These are phyloP conservation scores for Neonectria magnoliae DNA, from an alignment of 2,329 filamentous ascomycete species.

Conservation along the genomic window DNA sequence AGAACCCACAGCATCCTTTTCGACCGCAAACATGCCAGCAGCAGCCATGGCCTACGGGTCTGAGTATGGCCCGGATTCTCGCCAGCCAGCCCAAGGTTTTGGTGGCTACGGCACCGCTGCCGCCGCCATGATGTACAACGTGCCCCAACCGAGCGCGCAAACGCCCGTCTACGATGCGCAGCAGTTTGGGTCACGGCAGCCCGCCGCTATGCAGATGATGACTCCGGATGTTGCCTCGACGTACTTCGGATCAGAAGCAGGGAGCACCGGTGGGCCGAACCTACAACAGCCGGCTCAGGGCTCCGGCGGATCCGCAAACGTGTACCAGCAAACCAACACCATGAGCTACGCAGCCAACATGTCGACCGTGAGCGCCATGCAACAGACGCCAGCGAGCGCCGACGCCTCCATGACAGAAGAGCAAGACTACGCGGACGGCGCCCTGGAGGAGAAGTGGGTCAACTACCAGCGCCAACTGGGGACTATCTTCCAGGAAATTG, in stretches of 20 bases:
- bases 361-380: constrained; percentile 58
- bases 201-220: constrained; percentile 80
- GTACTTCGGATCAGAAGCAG: constrained; percentile 68
- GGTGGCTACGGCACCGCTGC: constrained; percentile 66
- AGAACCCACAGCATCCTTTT: constrained; percentile 62
- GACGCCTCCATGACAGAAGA: constrained; percentile 63
- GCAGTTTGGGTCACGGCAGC: constrained; percentile 79
- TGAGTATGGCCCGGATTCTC: constrained; percentile 72
- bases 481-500: constrained; percentile 77
- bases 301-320: constrained; percentile 61
- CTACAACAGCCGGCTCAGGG: constrained; percentile 61
- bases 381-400: constrained; percentile 48
- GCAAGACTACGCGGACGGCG: constrained; percentile 65
- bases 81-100: constrained; percentile 65
- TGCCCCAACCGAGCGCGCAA: constrained; percentile 70
- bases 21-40: constrained; percentile 66
- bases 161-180: constrained; percentile 78
- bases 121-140: constrained; percentile 82
- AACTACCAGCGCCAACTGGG: constrained; percentile 70
- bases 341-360: constrained; percentile 62
- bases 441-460: constrained; percentile 75
- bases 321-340: constrained; percentile 74
- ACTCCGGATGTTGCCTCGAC: constrained; percentile 64
- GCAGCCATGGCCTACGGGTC: constrained; percentile 67
- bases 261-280: constrained; percentile 63